These are phyloP conservation scores for Mycena olivaceomarginata DNA, from an alignment of 768 basidiomycete genomes.

Conservation along the genomic window DNA sequence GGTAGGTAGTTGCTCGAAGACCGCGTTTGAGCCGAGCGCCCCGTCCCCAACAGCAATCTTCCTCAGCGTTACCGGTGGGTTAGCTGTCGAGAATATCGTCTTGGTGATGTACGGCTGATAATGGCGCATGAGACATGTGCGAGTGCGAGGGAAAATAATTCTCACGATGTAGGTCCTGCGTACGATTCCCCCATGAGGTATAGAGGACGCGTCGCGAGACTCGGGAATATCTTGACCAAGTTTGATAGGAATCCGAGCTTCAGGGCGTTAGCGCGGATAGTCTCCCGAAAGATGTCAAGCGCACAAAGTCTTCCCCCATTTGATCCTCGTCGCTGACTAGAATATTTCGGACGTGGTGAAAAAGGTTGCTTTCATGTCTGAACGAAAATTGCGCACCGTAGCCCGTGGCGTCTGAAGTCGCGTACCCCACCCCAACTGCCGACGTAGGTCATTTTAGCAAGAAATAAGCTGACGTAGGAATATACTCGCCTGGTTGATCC, in stretches of 20 bases:
- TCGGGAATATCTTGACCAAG: conserved; percentile 84
- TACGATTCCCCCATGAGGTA: conserved; percentile 85
- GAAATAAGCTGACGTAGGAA: background rate
- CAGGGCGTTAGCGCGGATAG: background rate
- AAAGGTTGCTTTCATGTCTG: background rate
- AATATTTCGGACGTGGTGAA: background rate
- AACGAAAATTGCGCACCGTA: conserved; percentile 65
- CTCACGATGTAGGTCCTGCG: conserved; percentile 59
- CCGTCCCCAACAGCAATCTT: conserved; percentile 85
- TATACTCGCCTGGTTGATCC: conserved; percentile 80
- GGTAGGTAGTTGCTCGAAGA: conserved; percentile 72
- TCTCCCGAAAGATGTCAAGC: conserved; percentile 44
- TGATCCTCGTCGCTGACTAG: conserved; percentile 78
- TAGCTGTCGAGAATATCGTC: conserved; percentile 75
- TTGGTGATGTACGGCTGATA: conserved; percentile 80
- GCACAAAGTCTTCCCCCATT: conserved; percentile 74
- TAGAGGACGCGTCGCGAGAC: conserved; percentile 78
- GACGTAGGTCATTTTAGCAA: background rate
- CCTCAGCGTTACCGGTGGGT: conserved; percentile 81
- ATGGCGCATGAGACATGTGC: background rate
- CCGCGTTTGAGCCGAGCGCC: conserved; percentile 68
- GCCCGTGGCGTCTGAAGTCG: conserved; percentile 76
- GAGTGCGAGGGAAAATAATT: background rate
- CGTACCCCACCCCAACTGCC: conserved; percentile 71
- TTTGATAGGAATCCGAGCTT: conserved; percentile 85